Conservation (phyloP, 2,329 filamentous ascomycete genomes). For the Aspergillus ochraceus region DNA sequence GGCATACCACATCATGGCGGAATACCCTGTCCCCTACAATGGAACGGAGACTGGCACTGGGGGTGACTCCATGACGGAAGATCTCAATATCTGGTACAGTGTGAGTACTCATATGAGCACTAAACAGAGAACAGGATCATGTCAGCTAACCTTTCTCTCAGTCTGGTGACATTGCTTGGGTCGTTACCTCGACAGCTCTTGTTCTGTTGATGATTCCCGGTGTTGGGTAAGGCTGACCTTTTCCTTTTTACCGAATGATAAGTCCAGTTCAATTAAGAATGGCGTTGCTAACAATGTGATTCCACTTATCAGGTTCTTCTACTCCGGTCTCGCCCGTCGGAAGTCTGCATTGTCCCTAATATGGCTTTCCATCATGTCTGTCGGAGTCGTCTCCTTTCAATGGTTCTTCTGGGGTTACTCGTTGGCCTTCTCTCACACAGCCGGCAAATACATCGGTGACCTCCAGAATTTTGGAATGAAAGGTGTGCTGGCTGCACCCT, state of each 20-base stretch:
- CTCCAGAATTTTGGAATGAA: slow-evolving; percentile 77
- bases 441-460: slow-evolving; percentile 74
- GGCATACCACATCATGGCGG: slow-evolving; percentile 30
- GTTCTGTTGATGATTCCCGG: slow-evolving; percentile 92
- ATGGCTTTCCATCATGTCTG: slow-evolving; percentile 79
- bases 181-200: slow-evolving; percentile 72
- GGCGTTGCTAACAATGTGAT: slow-evolving; percentile 1
- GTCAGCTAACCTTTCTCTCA: slow-evolving; percentile 37
- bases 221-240: slow-evolving; percentile 58
- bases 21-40: slow-evolving; percentile 59
- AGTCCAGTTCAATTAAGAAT: not conserved
- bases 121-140: not conserved
- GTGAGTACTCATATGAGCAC: slow-evolving; percentile 18
- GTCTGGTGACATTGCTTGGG: slow-evolving; percentile 81
- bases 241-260: not conserved
- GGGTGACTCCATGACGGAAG: slow-evolving; percentile 64
- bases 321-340: slow-evolving; percentile 82
- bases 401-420: slow-evolving; percentile 98
- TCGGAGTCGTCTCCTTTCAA: slow-evolving; percentile 78
- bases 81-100: slow-evolving; percentile 85
- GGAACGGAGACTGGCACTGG: slow-evolving; percentile 60
- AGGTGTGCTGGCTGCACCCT: slow-evolving; percentile 72
- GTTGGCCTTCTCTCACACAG: slow-evolving; percentile 75
- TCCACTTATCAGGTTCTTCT: slow-evolving; percentile 69
- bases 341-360: slow-evolving; percentile 87